Conservation (phyloP, 495 filamentous ascomycete genomes). For the Penicillium ucsense region DNA sequence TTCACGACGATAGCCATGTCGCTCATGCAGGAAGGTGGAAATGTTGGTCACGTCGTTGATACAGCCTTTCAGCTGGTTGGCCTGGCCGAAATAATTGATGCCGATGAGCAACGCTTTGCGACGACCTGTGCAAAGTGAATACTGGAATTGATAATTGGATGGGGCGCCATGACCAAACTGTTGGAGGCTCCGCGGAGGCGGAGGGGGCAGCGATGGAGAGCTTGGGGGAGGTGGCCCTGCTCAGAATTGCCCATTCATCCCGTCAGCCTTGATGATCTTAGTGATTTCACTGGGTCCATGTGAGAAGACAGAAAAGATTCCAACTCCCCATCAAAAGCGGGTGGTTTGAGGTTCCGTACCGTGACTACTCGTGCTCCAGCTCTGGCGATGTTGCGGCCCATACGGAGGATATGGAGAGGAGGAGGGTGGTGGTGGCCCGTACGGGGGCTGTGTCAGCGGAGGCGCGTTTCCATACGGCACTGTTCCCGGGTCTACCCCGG, state of each 20-base stretch:
- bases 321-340: neutral
- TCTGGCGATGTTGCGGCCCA: constrained; percentile 2
- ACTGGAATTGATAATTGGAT: constrained; percentile 72
- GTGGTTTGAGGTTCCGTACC: constrained; percentile 1
- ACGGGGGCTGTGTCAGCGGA: constrained; percentile 1
- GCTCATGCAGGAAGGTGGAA: constrained; percentile 76
- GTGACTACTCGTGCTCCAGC: constrained; percentile 5
- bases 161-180: constrained; percentile 72
- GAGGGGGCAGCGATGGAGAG: constrained; percentile 20
- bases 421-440: neutral
- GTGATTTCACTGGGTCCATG: neutral
- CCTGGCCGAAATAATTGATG: constrained; percentile 93
- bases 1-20: constrained; percentile 82
- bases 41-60: constrained; percentile 99
- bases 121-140: constrained; percentile 82
- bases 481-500: neutral
- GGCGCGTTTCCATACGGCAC: neutral
- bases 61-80: constrained; percentile 79
- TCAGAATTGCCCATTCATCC: neutral
- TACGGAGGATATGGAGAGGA: constrained; percentile 9
- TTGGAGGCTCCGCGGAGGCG: constrained; percentile 32
- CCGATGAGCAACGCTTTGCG: constrained; percentile 90
- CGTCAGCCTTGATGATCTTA: neutral
- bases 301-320: neutral
- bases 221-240: constrained; percentile 6